Evolutionary conservation across 1,139 yeast genomes (phyloP).

Genomic region (Candida tropicalis): DNA sequence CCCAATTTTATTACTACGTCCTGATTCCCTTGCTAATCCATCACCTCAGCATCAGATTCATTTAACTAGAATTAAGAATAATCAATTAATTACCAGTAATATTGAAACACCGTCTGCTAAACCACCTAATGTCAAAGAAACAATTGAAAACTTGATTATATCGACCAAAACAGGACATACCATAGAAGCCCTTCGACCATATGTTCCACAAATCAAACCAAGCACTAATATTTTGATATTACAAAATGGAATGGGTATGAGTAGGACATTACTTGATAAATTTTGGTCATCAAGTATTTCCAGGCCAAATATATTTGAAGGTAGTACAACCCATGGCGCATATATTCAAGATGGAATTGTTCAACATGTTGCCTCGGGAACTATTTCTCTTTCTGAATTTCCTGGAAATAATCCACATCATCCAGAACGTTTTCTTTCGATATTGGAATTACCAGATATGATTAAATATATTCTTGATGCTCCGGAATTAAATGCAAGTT

Average conservation of each 20-base stretch:
- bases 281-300: conserved; percentile 52
- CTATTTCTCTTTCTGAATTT: conserved; percentile 43
- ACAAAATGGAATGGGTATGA: conserved; percentile 78
- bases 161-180: conserved; percentile 68
- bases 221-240: conserved; percentile 63
- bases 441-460: conserved; percentile 28
- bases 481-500: conserved; percentile 43
- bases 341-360: conserved; percentile 43
- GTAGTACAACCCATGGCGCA: conserved; percentile 84
- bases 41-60: conserved; percentile 28
- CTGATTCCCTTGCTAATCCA: not conserved
- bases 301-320: conserved; percentile 67
- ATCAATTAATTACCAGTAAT: not conserved
- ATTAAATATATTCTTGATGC: conserved; percentile 33
- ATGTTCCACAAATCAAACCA: conserved; percentile 39
- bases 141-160: conserved; percentile 56
- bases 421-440: conserved; percentile 3
- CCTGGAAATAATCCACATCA: conserved; percentile 15
- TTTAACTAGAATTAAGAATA: conserved; percentile 18
- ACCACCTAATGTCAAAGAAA: conserved; percentile 2
- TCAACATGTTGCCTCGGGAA: conserved; percentile 74
- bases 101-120: not conserved
- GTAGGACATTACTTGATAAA: conserved; percentile 50
- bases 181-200: conserved; percentile 46
- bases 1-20: conserved; percentile 9